A percentile compares a stretch with the other conserved stretches of the same genome.
Evolutionary conservation across 2,329 filamentous ascomycete species (phyloP).

Genomic region (Akanthomyces uredinophilus): DNA sequence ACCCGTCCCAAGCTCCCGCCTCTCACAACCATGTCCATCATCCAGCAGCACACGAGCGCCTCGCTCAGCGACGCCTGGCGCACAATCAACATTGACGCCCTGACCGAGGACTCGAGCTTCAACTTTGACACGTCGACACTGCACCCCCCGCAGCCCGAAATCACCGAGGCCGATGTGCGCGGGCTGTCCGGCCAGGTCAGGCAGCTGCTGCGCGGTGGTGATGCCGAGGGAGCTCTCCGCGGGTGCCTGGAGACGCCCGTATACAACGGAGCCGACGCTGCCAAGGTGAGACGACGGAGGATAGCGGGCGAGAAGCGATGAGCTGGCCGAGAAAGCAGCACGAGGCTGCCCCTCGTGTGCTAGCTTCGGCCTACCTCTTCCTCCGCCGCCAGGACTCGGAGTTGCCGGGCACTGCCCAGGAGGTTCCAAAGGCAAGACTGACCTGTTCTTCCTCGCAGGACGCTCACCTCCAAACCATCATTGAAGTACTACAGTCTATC

Average conservation of each 20-base stretch:
- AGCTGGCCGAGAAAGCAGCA: background rate
- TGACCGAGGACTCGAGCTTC: slow-evolving; percentile 81
- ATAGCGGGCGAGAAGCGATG: background rate
- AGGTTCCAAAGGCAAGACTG: background rate
- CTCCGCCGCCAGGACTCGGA: background rate
- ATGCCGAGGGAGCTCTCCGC: slow-evolving; percentile 79
- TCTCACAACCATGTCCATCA: slow-evolving; percentile 54
- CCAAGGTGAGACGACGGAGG: slow-evolving; percentile 43
- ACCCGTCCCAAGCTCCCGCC: background rate
- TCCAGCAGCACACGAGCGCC: slow-evolving; percentile 58
- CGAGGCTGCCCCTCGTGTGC: background rate
- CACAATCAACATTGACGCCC: slow-evolving; percentile 89
- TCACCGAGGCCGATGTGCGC: slow-evolving; percentile 73
- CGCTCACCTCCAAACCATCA: slow-evolving; percentile 77
- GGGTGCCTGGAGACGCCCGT: slow-evolving; percentile 82
- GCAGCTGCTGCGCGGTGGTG: slow-evolving; percentile 80
- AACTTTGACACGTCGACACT: slow-evolving; percentile 90
- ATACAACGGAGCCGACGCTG: slow-evolving; percentile 55
- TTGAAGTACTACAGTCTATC: slow-evolving; percentile 93
- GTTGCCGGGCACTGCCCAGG: background rate
- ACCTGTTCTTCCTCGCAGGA: slow-evolving; percentile 50
- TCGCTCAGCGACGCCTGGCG: slow-evolving; percentile 65
- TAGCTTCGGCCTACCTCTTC: too few species aligned
- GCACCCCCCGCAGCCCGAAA: slow-evolving; percentile 68
- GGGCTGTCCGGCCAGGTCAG: slow-evolving; percentile 74